phyloP scores from a whole-genome alignment of 768 basidiomycete species.

The Suillus variegatus region DNA sequence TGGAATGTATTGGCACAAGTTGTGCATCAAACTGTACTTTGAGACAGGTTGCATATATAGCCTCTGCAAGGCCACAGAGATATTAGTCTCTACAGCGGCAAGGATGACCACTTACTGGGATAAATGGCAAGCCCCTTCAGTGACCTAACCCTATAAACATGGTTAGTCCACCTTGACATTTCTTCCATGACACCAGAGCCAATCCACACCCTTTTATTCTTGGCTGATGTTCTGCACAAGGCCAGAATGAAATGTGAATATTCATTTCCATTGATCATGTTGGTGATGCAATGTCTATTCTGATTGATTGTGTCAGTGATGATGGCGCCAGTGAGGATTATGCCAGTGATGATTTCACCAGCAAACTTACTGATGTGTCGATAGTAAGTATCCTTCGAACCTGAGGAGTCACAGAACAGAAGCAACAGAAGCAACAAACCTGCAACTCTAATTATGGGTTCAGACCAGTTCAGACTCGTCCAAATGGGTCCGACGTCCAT shows the following conservation, averaged over 20 bases:
- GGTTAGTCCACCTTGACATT: too few relatives aligned
- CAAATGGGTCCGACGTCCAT: background rate
- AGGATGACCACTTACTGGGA: too few relatives aligned
- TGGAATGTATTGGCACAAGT: too few relatives aligned
- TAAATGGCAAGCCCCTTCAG: too few relatives aligned
- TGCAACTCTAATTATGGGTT: background rate
- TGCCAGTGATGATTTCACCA: background rate
- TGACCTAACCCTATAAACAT: too few relatives aligned
- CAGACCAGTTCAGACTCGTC: background rate
- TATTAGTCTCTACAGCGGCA: too few relatives aligned
- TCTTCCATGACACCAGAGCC: too few relatives aligned
- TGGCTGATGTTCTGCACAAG: background rate
- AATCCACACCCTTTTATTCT: constrained; percentile 1
- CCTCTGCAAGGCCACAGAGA: too few relatives aligned
- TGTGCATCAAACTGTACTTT: too few relatives aligned
- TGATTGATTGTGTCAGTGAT: too few relatives aligned
- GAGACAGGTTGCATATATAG: too few relatives aligned
- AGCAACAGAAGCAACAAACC: background rate
- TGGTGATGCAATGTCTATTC: too few relatives aligned
- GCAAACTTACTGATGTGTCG: background rate
- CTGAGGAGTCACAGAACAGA: constrained; percentile 1
- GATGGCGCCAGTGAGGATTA: background rate
- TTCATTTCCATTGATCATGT: background rate
- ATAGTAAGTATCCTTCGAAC: background rate
- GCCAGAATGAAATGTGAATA: background rate